Evolutionary conservation across 2,329 filamentous ascomycete genomes (phyloP), one percentile per base, ranked within the genome.

Genomic region (Fusarium globosum): DNA sequence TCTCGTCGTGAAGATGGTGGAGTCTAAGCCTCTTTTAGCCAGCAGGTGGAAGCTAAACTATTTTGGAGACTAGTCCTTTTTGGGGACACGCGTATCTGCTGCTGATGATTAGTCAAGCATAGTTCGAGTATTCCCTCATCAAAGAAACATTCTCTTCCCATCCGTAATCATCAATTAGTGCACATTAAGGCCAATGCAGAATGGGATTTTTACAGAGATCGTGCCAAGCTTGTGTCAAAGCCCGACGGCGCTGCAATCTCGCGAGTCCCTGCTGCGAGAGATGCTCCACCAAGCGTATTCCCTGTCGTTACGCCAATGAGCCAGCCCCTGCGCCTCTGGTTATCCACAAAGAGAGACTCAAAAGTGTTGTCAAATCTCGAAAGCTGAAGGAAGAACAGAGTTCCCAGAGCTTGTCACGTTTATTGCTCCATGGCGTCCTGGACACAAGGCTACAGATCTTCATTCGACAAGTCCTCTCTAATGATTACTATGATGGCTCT

Each of bases 181-280:
- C 30, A 13, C 30, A 30, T 30, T 4, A 12, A 30, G 30, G 30
- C 30, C 30, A 30, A 30, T 30, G 4, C 4, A 30, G 11, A 8
- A 67, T 68, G 65, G 43, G 11, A 0, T 6, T 30, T 0, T 7
- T 68, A 1, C 56, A 49, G 2, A 51, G 65, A 51, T 68, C 65
- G 0, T 68, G 66, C 0, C 66, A 63, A 23, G 42, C 65, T 4
- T 68, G 65, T 1, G 49, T 30, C 12, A 68, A 56, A 13, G 66
- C 57, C 2, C 48, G 65, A 15, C 42, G 66, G 3, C 56, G 65
- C 4, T 68, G 66, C 11, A 56, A 61, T 56, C 65, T 68, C 14
- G 48, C 41, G 4, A 55, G 30, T 45, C 66, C 66, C 8, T 62
- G 43, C 4, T 67, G 66, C 21, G 42, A 49, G 33, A 43, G 66